Evolutionary conservation across 306 rosid genomes (phyloP).

Genomic region (Dicorynia guianensis): DNA sequence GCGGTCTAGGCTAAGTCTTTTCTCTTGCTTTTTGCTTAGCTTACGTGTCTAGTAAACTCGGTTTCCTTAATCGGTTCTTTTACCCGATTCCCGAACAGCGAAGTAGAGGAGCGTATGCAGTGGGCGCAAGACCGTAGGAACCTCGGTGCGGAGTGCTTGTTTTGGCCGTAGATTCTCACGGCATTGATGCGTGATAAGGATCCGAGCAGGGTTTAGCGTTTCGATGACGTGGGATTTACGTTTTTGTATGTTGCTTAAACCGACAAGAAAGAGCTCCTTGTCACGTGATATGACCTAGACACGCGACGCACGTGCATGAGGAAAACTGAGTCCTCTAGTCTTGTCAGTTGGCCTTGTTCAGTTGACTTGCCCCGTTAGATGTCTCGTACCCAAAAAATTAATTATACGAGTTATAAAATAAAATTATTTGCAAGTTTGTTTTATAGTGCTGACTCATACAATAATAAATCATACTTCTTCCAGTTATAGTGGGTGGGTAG

Average conservation of each 20-base stretch:
- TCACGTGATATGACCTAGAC: conserved; percentile 32
- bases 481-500: no score
- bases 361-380: no score
- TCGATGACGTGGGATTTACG: background rate
- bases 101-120: background rate
- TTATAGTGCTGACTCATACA: no score
- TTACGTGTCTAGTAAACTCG: background rate
- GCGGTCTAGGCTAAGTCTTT: conserved; percentile 7
- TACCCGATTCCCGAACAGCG: background rate
- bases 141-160: background rate
- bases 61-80: background rate
- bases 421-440: no score
- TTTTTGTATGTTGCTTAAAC: conserved; percentile 11
- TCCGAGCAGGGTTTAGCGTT: background rate
- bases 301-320: background rate
- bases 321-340: background rate
- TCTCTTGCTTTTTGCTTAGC: background rate
- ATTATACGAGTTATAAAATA: no score
- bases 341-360: background rate
- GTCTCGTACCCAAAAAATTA: no score
- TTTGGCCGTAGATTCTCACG: background rate
- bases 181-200: background rate
- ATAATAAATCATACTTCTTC: no score
- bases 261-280: conserved; percentile 2
- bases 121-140: background rate